A percentile compares a stretch with the other conserved stretches of the same genome.
These are phyloP conservation scores for Sisymbrium altissimum DNA, from an alignment of 345 rosid species.

Conservation along the genomic window DNA sequence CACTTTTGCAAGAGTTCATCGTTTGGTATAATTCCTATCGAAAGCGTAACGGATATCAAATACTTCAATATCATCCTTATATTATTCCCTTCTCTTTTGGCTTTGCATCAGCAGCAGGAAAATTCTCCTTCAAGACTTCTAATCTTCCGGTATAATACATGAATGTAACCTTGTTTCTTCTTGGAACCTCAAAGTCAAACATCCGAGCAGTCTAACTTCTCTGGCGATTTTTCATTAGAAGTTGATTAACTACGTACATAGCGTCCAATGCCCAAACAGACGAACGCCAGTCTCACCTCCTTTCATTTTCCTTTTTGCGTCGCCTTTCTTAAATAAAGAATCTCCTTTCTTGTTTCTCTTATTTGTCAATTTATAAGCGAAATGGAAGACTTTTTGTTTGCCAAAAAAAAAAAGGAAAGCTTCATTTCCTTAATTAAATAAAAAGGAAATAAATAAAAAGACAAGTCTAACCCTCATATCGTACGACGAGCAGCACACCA, in stretches of 20 bases:
- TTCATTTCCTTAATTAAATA: neutral
- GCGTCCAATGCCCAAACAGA: no score
- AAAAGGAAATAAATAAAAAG: neutral
- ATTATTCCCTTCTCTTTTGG: slow-evolving; percentile 60
- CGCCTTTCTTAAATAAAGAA: no score
- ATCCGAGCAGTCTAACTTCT: slow-evolving; percentile 92
- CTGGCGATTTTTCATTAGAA: no score
- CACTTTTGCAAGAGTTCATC: slow-evolving; percentile 59
- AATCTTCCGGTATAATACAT: slow-evolving; percentile 97
- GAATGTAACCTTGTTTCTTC: slow-evolving; percentile 91
- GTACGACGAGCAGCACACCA: no score
- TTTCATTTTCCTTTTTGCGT: no score
- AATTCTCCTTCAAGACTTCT: slow-evolving; percentile 95
- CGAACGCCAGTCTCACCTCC: no score
- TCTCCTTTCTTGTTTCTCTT: no score
- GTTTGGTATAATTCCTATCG: slow-evolving; percentile 69
- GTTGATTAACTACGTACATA: no score
- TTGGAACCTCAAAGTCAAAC: slow-evolving; percentile 87
- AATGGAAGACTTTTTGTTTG: no score
- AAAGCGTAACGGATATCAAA: slow-evolving; percentile 90
- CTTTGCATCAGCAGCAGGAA: slow-evolving; percentile 86
- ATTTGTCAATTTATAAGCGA: neutral
- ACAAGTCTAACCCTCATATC: neutral
- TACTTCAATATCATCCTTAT: slow-evolving; percentile 95
- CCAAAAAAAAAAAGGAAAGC: neutral